Evolutionary conservation across 495 filamentous ascomycete genomes (phyloP).

Genomic region (Mytilinidion resinicola): DNA sequence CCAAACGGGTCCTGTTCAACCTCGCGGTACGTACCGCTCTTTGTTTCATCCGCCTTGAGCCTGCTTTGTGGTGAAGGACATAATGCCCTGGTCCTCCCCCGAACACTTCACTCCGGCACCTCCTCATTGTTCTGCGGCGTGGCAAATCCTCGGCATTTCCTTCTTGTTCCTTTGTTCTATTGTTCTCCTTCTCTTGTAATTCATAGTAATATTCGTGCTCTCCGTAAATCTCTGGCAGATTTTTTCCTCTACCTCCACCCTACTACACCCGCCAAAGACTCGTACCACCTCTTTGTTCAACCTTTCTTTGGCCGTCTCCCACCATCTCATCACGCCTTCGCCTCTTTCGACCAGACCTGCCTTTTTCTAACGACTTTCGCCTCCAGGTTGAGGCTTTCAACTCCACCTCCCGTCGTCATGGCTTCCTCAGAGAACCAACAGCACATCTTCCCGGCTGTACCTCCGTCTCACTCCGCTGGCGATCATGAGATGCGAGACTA

Average conservation of each 20-base stretch:
- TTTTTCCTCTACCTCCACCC: background rate
- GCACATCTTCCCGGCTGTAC: constrained; percentile 40
- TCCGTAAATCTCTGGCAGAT: constrained; percentile 25
- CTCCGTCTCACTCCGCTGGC: constrained; percentile 50
- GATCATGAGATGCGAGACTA: constrained; percentile 51
- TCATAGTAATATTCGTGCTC: constrained; percentile 16
- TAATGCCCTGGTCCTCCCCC: background rate
- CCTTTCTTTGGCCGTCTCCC: background rate
- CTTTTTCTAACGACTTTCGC: constrained; percentile 11
- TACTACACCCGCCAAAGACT: background rate
- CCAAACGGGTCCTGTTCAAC: constrained; percentile 22
- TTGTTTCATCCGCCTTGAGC: constrained; percentile 14
- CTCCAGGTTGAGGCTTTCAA: constrained; percentile 21
- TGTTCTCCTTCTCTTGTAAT: constrained; percentile 8
- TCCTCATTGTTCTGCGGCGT: constrained; percentile 3
- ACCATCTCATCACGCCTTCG: background rate
- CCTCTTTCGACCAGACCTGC: background rate
- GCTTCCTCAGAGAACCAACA: constrained; percentile 42
- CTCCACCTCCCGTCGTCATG: constrained; percentile 28
- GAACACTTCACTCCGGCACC: constrained; percentile 7
- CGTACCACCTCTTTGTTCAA: background rate
- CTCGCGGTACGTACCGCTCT: constrained; percentile 30
- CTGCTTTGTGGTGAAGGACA: constrained; percentile 10
- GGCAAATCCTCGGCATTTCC: background rate
- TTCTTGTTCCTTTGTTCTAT: constrained; percentile 19